Base-by-base conservation (phyloP, 2,329 filamentous ascomycete genomes). In the Salinomyces thailandicus region DNA sequence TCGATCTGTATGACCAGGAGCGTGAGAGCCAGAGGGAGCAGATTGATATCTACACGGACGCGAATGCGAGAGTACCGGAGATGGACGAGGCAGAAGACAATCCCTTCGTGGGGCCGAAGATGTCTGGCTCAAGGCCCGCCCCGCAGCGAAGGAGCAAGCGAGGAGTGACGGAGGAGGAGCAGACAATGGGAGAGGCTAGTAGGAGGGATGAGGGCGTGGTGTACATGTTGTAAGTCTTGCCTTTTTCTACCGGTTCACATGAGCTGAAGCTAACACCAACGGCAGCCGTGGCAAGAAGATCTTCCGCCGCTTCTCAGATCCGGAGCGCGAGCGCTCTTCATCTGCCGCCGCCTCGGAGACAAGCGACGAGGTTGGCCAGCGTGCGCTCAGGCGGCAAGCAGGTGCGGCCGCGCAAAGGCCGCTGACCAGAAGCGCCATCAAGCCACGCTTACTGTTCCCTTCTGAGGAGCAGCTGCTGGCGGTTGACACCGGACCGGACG, bases 11-110 rank as follows among this genome's bases (percentile, higher is more conserved):
- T 60, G 71, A 76, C 34, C 69, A 72, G n/a, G 61, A 68, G 28
- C 64, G 69, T 28, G 38, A 41, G 11, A 58, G 67, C n/a, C 37
- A 35, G 22, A 47, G 41, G 16, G 46, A 42, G 4, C 57, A 63
- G 36, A 82, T 87, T 47, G 59, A 73, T 45, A 84, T 89, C 51
- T 89, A 77, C 54, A 86, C 80, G 27, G 83, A 91, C 57, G 76
- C 82, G 1, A 79, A 85, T 45, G 86, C 93, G 48, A 69, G 72
- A 31, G 61, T 86, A 28, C 84, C 84, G 14, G 71, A 77, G 44
- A 63, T 75, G 28, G 81, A 85, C 49, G 56, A 62, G n/a, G 76
- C 69, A 46, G 61, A 66, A 5, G 76, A 79, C 17, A 91, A 89
- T 54, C 83, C 83, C 1, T 91, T 89, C 57, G 72, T 77, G 42